Conservation (phyloP, 73 alveolate genomes). For the Loxodes magnus region DNA sequence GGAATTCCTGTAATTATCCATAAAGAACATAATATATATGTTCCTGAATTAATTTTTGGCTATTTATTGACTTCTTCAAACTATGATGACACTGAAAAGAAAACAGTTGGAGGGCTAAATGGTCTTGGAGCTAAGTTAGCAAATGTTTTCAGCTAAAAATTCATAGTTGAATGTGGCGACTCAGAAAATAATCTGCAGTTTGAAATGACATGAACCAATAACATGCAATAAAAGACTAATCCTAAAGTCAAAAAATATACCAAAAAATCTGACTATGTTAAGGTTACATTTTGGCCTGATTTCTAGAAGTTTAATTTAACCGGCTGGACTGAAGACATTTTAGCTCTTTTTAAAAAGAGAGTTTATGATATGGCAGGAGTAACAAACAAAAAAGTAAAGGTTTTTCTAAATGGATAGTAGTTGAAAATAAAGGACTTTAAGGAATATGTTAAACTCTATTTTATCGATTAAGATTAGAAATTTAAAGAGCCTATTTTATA, state of each 20-base stretch:
- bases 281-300: conserved; percentile 93
- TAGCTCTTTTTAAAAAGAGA: conserved; percentile 60
- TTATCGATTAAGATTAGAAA: conserved; percentile 34
- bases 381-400: conserved; percentile 62
- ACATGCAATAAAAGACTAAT: conserved; percentile 70
- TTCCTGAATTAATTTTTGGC: conserved; percentile 96
- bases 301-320: conserved; percentile 80
- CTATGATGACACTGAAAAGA: conserved; percentile 93
- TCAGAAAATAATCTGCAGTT: not conserved
- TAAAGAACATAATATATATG: conserved; percentile 83
- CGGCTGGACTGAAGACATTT: conserved; percentile 69
- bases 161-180: conserved; percentile 29
- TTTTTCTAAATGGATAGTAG: conserved; percentile 60
- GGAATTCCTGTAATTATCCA: conserved; percentile 88
- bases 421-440: conserved; percentile 54
- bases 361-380: conserved; percentile 96
- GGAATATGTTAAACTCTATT: conserved; percentile 84
- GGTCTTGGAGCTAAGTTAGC: conserved; percentile 99
- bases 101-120: conserved; percentile 97
- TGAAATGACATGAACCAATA: conserved; percentile 48
- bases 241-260: conserved; percentile 52
- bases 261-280: conserved; percentile 59
- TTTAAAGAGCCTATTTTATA: not conserved
- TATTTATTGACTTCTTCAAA: conserved; percentile 92
- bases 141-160: conserved; percentile 88